Evolutionary conservation across 805 yeast species (phyloP).

Genomic region (Priceomyces fermenticarens): DNA sequence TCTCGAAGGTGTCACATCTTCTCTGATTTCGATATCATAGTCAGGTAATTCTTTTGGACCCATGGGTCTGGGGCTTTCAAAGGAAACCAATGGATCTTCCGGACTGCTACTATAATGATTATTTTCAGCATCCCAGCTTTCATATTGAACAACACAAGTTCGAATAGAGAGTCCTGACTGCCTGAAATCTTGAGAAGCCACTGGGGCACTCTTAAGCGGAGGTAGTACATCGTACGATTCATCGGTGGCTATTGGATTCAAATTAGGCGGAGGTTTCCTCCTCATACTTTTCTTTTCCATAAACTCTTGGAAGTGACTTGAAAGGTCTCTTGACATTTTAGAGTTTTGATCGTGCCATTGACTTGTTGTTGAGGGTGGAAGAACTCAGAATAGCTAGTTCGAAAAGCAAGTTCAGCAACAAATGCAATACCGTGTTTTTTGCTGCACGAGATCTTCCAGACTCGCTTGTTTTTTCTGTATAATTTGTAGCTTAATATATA

Average conservation of each 20-base stretch:
- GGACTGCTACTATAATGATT: slow-evolving; percentile 7
- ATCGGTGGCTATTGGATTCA: background rate
- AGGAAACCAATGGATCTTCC: slow-evolving; percentile 22
- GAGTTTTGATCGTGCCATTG: background rate
- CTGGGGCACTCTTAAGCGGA: background rate
- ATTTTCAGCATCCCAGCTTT: slow-evolving; percentile 1
- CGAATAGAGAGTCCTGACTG: slow-evolving; percentile 1
- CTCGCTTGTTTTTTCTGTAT: background rate
- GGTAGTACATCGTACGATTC: background rate
- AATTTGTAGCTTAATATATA: background rate
- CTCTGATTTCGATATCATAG: slow-evolving; percentile 14
- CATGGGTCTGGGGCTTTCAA: slow-evolving; percentile 35
- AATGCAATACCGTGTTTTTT: no score
- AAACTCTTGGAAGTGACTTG: background rate
- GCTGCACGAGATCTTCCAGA: no score
- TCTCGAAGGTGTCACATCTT: background rate
- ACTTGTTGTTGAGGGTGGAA: background rate
- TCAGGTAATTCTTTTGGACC: slow-evolving; percentile 40
- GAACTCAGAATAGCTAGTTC: no score
- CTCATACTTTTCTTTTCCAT: slow-evolving; percentile 16
- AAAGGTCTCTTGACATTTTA: slow-evolving; percentile 3
- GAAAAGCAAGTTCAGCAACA: no score
- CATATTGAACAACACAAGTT: slow-evolving; percentile 1
- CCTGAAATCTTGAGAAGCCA: background rate
- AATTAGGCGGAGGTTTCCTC: slow-evolving; percentile 26